A percentile compares a stretch with the other conserved stretches of the same genome.
phyloP scores from a whole-genome alignment of 2,329 filamentous ascomycete species.

The Blumeria hordei region DNA sequence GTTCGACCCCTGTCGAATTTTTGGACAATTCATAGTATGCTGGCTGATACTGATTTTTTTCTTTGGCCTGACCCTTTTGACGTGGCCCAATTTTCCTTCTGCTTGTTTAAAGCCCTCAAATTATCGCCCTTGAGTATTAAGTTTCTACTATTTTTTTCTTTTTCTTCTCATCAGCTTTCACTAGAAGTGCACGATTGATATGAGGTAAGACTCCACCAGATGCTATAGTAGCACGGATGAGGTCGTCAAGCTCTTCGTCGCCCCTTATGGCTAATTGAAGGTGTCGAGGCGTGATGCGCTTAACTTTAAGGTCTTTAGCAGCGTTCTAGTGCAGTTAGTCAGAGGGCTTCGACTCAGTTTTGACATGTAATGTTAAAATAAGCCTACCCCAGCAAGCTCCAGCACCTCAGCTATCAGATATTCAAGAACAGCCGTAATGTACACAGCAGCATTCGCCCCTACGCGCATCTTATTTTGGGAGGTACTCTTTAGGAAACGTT shows the following conservation, averaged over 20 bases:
- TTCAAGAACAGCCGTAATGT: slow-evolving; percentile 92
- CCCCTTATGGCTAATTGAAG: slow-evolving; percentile 94
- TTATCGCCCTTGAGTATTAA: no score
- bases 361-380: slow-evolving; percentile 3
- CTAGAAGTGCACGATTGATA: slow-evolving; percentile 88
- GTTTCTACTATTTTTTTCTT: slow-evolving; percentile 21
- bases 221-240: slow-evolving; percentile 93
- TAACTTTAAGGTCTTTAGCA: slow-evolving; percentile 98
- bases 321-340: slow-evolving; percentile 38
- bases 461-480: slow-evolving; percentile 99
- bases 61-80: no score
- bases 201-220: slow-evolving; percentile 96
- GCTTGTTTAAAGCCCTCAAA: no score
- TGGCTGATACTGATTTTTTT: no score
- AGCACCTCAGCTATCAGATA: slow-evolving; percentile 96
- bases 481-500: slow-evolving; percentile 98
- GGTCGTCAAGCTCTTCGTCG: slow-evolving; percentile 91
- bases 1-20: no score
- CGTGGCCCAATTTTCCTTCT: no score
- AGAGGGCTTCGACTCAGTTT: slow-evolving; percentile 3
- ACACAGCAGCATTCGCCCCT: slow-evolving; percentile 92
- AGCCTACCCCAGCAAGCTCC: slow-evolving; percentile 69
- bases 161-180: slow-evolving; percentile 98
- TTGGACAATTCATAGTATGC: no score
- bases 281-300: slow-evolving; percentile 96